A percentile compares a stretch with the other conserved stretches of the same genome.
These are phyloP conservation scores for Lactifluus echinatus DNA, from an alignment of 768 basidiomycete species.

Conservation along the genomic window DNA sequence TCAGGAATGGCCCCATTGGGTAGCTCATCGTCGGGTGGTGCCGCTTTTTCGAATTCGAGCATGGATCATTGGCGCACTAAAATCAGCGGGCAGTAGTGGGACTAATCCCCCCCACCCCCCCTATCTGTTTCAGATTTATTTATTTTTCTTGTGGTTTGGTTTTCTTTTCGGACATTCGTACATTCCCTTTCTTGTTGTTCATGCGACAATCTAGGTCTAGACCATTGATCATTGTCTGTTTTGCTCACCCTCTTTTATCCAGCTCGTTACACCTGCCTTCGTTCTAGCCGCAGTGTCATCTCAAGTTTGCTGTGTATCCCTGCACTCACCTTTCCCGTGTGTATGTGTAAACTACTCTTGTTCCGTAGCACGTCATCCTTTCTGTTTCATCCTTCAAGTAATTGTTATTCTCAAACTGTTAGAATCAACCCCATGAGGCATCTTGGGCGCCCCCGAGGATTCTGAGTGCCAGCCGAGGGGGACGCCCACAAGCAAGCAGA, in stretches of 20 bases:
- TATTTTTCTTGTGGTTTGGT: neutral
- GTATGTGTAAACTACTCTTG: slow-evolving; percentile 14
- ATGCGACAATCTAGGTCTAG: slow-evolving; percentile 8
- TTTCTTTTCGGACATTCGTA: slow-evolving; percentile 5
- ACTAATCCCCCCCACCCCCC: neutral
- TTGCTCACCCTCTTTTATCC: neutral
- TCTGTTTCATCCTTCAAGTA: slow-evolving; percentile 11
- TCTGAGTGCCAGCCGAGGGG: slow-evolving; percentile 5
- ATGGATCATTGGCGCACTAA: slow-evolving; percentile 16
- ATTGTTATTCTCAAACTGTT: slow-evolving; percentile 15
- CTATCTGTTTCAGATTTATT: neutral
- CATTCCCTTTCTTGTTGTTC: slow-evolving; percentile 7
- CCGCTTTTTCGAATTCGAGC: slow-evolving; percentile 5
- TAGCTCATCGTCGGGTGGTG: neutral
- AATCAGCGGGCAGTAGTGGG: slow-evolving; percentile 10
- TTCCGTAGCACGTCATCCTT: slow-evolving; percentile 6
- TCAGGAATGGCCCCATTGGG: slow-evolving; percentile 7
- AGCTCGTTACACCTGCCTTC: slow-evolving; percentile 6
- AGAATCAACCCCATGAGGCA: neutral
- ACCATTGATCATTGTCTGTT: neutral
- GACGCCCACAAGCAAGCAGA: neutral
- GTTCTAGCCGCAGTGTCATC: slow-evolving; percentile 9
- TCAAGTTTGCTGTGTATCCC: slow-evolving; percentile 10
- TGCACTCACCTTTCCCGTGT: slow-evolving; percentile 1
- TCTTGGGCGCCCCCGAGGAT: neutral